Conservation (phyloP, 176 grass and related monocot species). For the Lolium rigidum region DNA sequence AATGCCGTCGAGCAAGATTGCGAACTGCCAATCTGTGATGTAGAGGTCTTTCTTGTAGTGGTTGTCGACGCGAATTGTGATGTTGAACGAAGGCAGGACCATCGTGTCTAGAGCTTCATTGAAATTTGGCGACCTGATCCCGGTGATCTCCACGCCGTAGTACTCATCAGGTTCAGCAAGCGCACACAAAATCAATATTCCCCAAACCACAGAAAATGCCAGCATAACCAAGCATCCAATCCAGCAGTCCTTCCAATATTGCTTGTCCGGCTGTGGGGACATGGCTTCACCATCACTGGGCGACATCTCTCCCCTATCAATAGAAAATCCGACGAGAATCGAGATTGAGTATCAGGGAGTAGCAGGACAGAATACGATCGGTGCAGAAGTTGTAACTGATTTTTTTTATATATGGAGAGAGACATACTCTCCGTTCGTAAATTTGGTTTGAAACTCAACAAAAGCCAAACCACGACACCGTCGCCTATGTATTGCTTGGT, state of each 20-base stretch:
- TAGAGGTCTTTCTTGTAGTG: background rate
- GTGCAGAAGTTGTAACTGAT: background rate
- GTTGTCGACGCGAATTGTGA: constrained; percentile 3
- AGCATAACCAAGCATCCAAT: background rate
- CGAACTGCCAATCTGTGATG: background rate
- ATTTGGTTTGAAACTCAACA: too few species aligned
- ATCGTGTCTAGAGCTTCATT: background rate
- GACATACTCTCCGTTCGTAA: background rate
- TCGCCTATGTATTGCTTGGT: background rate
- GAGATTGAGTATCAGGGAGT: background rate
- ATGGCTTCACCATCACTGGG: background rate
- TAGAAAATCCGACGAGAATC: too few species aligned
- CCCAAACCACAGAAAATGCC: background rate
- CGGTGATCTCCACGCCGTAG: constrained; percentile 12
- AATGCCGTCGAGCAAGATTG: background rate
- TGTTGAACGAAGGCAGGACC: constrained; percentile 4
- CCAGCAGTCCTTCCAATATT: background rate
- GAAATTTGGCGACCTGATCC: constrained; percentile 3
- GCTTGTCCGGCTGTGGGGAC: background rate
- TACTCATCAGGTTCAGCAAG: background rate
- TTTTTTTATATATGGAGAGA: too few species aligned
- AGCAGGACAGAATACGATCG: background rate
- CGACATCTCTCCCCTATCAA: background rate
- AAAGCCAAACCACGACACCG: background rate
- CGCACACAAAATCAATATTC: background rate